Conservation (phyloP, 2,329 filamentous ascomycete species). For the Sordariomycetes sp. region DNA sequence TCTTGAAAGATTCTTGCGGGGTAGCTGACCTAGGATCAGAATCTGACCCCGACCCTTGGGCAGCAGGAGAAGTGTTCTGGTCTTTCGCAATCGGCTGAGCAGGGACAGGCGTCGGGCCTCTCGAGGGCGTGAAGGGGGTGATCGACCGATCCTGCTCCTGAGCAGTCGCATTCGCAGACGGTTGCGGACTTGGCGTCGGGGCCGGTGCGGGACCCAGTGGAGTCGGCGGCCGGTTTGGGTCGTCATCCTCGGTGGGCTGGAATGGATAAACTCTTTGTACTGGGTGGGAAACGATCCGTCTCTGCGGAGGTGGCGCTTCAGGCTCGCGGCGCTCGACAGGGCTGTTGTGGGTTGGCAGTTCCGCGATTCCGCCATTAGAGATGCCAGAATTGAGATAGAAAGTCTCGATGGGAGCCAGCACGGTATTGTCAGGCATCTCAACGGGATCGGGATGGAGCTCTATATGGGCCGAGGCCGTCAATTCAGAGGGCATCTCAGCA, state of each 20-base stretch:
- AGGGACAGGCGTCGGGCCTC: background rate
- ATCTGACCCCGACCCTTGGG: background rate
- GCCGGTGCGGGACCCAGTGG: background rate
- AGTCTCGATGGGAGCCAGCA: slow-evolving; percentile 20
- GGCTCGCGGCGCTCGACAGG: slow-evolving; percentile 10
- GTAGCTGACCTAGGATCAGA: background rate
- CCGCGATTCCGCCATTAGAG: slow-evolving; percentile 12
- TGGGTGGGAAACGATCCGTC: slow-evolving; percentile 3
- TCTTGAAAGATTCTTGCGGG: background rate
- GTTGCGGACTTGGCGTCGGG: background rate
- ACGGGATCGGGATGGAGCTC: slow-evolving; percentile 29
- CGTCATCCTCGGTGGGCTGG: slow-evolving; percentile 6
- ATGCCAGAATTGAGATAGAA: slow-evolving; percentile 6
- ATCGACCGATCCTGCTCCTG: background rate
- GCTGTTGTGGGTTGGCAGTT: slow-evolving; percentile 22
- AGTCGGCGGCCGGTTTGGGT: slow-evolving; percentile 3
- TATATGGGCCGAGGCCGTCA: slow-evolving; percentile 23
- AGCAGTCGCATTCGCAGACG: background rate
- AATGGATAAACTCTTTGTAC: slow-evolving; percentile 7
- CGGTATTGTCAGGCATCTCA: slow-evolving; percentile 26
- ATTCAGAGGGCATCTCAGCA: slow-evolving; percentile 32
- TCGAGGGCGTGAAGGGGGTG: background rate
- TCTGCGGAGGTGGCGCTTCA: slow-evolving; percentile 8
- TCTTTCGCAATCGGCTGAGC: background rate
- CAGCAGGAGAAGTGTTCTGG: background rate